phyloP scores from a whole-genome alignment of 192 early-diverging fungal genomes.

The Cetraspora pellucida region DNA sequence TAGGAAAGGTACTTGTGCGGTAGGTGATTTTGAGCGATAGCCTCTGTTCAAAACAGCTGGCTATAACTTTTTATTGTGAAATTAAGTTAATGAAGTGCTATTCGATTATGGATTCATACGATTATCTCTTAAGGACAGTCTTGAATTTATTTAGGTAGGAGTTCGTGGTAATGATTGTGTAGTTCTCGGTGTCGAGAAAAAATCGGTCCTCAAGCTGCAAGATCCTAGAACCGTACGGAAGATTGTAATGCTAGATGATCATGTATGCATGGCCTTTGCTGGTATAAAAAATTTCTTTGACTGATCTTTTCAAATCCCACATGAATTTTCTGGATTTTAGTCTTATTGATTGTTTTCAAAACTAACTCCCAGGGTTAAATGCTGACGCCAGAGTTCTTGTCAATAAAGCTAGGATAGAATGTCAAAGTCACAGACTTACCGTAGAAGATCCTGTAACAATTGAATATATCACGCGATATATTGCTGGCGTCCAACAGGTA shows the following conservation, averaged over 20 bases:
- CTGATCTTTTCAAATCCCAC: not conserved
- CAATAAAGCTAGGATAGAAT: conserved; percentile 96
- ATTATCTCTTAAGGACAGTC: not conserved
- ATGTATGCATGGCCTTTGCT: conserved; percentile 95
- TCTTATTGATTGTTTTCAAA: not conserved
- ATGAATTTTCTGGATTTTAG: not conserved
- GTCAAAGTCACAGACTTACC: conserved; percentile 94
- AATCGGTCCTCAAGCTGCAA: conserved; percentile 92
- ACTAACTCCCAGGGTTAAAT: conserved; percentile 65
- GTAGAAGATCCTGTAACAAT: conserved; percentile 97
- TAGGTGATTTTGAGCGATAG: conserved; percentile 51
- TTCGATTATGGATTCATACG: too few species aligned
- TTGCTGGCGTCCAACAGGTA: conserved; percentile 96
- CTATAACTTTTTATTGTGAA: too few species aligned
- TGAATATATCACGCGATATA: conserved; percentile 97
- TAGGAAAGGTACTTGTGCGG: conserved; percentile 94
- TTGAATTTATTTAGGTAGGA: conserved; percentile 72
- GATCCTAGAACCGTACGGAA: conserved; percentile 97
- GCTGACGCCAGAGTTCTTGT: conserved; percentile 96
- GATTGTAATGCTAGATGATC: conserved; percentile 95
- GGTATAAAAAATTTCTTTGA: conserved; percentile 48
- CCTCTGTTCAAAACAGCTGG: too few species aligned
- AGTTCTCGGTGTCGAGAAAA: conserved; percentile 96
- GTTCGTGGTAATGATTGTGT: conserved; percentile 90
- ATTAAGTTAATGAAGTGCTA: too few species aligned